phyloP scores from a whole-genome alignment of 345 rosid species.

The Carallia pectinifolia region DNA sequence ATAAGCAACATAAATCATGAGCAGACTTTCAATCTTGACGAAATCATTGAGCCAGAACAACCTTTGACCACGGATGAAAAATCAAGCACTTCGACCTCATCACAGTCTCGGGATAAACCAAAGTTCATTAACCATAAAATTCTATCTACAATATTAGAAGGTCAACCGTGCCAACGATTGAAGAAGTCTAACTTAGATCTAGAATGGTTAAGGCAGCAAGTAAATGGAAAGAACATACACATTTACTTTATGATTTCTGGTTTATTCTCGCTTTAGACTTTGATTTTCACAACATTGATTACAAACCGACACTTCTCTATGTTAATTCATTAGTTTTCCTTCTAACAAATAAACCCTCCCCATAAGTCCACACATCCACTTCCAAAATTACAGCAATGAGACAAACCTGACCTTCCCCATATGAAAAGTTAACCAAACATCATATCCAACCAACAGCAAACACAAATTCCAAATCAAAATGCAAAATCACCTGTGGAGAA shows the following conservation, averaged over 20 bases:
- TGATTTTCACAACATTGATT: too few species aligned
- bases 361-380: background rate
- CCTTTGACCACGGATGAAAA: too few species aligned
- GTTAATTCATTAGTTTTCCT: too few species aligned
- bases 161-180: background rate
- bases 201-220: background rate
- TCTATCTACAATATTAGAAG: background rate
- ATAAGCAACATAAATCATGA: background rate
- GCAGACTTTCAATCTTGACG: background rate
- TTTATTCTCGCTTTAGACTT: too few species aligned
- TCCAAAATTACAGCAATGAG: slow-evolving; percentile 1
- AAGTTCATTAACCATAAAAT: background rate
- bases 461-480: background rate
- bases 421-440: background rate
- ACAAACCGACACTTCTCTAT: too few species aligned
- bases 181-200: background rate
- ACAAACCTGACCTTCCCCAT: background rate
- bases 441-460: background rate
- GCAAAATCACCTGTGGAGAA: slow-evolving; percentile 63
- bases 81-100: background rate
- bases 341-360: background rate
- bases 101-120: background rate
- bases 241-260: background rate
- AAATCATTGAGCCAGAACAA: background rate
- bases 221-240: background rate